These are phyloP conservation scores for Ceratocystiopsis sp. DNA, from an alignment of 2,329 filamentous ascomycete species.

Conservation along the genomic window DNA sequence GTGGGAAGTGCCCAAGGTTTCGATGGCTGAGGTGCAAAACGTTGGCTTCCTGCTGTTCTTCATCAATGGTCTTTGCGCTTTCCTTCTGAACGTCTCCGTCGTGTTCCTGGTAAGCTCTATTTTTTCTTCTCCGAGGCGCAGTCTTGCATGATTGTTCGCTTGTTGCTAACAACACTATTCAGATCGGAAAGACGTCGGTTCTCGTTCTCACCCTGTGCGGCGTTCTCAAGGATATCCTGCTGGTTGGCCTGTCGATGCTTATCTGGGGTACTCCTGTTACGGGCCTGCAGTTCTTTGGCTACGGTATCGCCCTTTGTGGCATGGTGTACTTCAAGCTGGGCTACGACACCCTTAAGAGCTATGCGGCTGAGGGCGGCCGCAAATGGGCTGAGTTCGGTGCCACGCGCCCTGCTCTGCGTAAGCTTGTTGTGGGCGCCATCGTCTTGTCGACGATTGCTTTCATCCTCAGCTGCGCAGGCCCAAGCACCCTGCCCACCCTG, in stretches of 20 bases:
- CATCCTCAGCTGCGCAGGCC: slow-evolving; percentile 34
- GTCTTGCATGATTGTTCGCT: slow-evolving; percentile 8
- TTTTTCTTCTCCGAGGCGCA: background rate
- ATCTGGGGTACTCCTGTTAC: slow-evolving; percentile 67
- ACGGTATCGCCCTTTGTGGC: slow-evolving; percentile 60
- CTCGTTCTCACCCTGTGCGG: slow-evolving; percentile 75
- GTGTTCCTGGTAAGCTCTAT: slow-evolving; percentile 58
- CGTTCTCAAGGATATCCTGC: slow-evolving; percentile 75
- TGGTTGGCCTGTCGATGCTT: slow-evolving; percentile 62
- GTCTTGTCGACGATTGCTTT: slow-evolving; percentile 50
- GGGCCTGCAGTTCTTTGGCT: slow-evolving; percentile 65
- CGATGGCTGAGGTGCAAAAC: slow-evolving; percentile 51
- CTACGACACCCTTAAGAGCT: slow-evolving; percentile 66
- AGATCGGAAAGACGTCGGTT: slow-evolving; percentile 80
- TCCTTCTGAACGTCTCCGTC: slow-evolving; percentile 69
- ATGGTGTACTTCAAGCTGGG: slow-evolving; percentile 81
- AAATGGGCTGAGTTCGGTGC: slow-evolving; percentile 78
- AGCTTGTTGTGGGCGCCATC: slow-evolving; percentile 52
- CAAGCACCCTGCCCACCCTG: slow-evolving; percentile 5
- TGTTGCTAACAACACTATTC: background rate
- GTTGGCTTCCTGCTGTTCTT: slow-evolving; percentile 59
- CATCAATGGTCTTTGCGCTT: slow-evolving; percentile 61
- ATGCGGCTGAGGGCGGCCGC: slow-evolving; percentile 53
- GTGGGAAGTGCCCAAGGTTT: slow-evolving; percentile 55
- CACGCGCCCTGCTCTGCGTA: slow-evolving; percentile 59